Evolutionary conservation across 352 stramenopile genomes (phyloP), one percentile per base, ranked within the genome.

Genomic region (Pythium dissotocum): DNA sequence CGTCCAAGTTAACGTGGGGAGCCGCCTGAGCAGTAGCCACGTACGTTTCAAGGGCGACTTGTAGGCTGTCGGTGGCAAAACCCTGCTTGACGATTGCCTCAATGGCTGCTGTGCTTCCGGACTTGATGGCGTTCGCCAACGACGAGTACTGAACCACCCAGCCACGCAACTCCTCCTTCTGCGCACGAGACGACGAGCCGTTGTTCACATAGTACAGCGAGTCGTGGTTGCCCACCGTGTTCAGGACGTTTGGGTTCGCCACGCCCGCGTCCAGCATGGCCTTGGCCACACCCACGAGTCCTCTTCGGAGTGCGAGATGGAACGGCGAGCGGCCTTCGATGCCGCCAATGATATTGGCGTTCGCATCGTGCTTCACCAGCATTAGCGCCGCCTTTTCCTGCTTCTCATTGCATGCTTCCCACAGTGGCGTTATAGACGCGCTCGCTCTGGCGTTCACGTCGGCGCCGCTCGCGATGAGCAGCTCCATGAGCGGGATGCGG

Each of bases 111-210:
- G 44, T 6, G 4, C 44, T 52, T 30, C 48, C 10, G 2, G 59
- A 55, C 12, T 36, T 35, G 13, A 65, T 24, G 2, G 59, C 59
- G 10, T 24, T 51, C 4, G 49, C 59, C 8, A 65, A 21, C 4
- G 46, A 58, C 46, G 33, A 30, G 48, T 58, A 65, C 59, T 65
- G 24, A 1, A 40, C 13, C 18, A 65, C 18, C 21, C 56, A 6
- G 2, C 32, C 28, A 9, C 16, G 28, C 14, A 65, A 28, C 33
- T 58, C 18, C 26, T 63, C 40, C 24, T 24, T 54, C 40, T 40
- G 32, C 40, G 57, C 44, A 30, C 44, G 44, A 30, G 44, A 52
- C 5, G n/a, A 12, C 13, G 57, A 54, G 26, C 57, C 51, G 6
- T 26, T 30, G 38, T 54, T 63, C 38, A 63, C 38, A 13, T 44